Percentiles rank a stretch among this genome's conserved stretches.
Conservation (phyloP, 352 stramenopile species). For the Phytophthora melonis region DNA sequence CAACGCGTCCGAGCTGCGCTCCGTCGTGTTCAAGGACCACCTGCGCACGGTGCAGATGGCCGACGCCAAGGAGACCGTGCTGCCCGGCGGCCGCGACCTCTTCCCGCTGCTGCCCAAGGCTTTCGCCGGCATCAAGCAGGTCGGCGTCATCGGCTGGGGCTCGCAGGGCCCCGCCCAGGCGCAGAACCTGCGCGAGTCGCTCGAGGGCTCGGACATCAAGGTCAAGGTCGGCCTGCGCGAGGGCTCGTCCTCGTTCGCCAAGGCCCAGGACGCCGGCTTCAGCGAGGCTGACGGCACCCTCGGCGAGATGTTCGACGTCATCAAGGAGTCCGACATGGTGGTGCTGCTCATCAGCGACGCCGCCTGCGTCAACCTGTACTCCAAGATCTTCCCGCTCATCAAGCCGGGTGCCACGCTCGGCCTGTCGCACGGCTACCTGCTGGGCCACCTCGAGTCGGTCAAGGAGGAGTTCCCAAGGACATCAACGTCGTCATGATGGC, state of each 20-base stretch:
- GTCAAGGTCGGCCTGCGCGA: conserved; percentile 92
- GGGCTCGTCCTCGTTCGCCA: conserved; percentile 82
- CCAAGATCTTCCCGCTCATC: conserved; percentile 97
- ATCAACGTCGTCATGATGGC: conserved; percentile 99
- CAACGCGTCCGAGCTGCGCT: conserved; percentile 71
- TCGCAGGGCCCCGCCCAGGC: conserved; percentile 97
- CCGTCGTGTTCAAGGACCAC: conserved; percentile 75
- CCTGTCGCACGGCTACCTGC: conserved; percentile 97
- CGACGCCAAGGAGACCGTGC: conserved; percentile 77
- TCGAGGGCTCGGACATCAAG: conserved; percentile 77
- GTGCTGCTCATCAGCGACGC: conserved; percentile 98
- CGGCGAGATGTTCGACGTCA: conserved; percentile 97
- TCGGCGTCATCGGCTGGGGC: conserved; percentile 98
- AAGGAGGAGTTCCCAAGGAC: conserved; percentile 95
- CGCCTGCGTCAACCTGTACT: conserved; percentile 95
- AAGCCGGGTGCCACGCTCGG: conserved; percentile 96
- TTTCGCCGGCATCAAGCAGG: conserved; percentile 97
- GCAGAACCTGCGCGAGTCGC: conserved; percentile 97
- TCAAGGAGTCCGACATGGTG: conserved; percentile 97
- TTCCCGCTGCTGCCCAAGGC: conserved; percentile 96
- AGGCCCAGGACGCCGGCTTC: conserved; percentile 93
- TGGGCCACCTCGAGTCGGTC: conserved; percentile 97
- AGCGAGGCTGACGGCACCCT: conserved; percentile 93
- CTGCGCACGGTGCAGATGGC: conserved; percentile 84
- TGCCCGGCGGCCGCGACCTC: conserved; percentile 91